Percentiles rank a stretch among this genome's conserved stretches.
phyloP scores from a whole-genome alignment of 2,329 filamentous ascomycete species.

The Aspergillus caelatus region DNA sequence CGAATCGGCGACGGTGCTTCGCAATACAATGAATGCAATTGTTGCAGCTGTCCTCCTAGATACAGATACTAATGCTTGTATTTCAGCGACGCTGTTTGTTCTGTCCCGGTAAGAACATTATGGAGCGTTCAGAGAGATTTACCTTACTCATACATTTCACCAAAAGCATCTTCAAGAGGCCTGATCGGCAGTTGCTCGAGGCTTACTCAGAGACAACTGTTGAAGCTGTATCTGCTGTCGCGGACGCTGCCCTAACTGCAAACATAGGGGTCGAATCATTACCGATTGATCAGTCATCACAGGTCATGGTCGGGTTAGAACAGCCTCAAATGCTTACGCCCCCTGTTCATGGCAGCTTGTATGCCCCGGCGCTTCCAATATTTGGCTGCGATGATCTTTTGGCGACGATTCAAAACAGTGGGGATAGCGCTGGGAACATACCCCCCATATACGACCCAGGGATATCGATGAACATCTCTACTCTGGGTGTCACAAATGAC shows the following conservation, averaged over 20 bases:
- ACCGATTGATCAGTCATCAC: not conserved
- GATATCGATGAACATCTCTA: too few relatives aligned
- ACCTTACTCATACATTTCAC: not conserved
- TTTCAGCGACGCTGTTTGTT: not conserved
- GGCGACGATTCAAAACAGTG: too few relatives aligned
- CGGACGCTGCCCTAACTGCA: not conserved
- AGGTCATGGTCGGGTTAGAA: not conserved
- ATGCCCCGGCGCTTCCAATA: too few relatives aligned
- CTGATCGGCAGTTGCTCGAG: not conserved
- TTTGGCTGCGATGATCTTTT: too few relatives aligned
- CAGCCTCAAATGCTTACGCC: too few relatives aligned
- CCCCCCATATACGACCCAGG: too few relatives aligned
- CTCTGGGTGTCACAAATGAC: too few relatives aligned
- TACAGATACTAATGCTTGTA: not conserved
- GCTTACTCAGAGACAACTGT: not conserved
- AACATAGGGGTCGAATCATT: not conserved
- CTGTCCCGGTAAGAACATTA: not conserved
- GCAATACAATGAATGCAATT: not conserved
- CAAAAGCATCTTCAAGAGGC: not conserved
- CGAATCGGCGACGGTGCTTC: not conserved
- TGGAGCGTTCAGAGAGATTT: not conserved
- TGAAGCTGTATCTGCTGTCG: not conserved
- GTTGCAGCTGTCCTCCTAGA: not conserved
- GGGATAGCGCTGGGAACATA: too few relatives aligned
- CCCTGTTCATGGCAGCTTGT: too few relatives aligned